These are phyloP conservation scores for Ilex asprella DNA, from an alignment of 257 asterid genomes.

Conservation along the genomic window DNA sequence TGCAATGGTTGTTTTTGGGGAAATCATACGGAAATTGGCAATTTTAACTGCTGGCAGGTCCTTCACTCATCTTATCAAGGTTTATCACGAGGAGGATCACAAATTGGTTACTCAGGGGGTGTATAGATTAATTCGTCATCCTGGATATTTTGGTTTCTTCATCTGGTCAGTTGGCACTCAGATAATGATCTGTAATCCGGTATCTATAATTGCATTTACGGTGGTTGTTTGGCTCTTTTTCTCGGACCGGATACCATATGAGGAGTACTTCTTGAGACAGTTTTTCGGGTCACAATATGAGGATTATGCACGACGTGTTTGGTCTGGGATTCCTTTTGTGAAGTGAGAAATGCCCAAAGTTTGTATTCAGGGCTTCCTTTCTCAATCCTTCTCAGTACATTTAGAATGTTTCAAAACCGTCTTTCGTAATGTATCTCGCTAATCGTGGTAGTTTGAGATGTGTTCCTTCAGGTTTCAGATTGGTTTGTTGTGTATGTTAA, in stretches of 20 bases:
- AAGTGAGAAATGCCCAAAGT: conserved; percentile 26
- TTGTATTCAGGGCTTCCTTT: too few relatives aligned
- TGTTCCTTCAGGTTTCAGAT: too few relatives aligned
- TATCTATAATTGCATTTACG: conserved; percentile 53
- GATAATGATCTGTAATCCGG: conserved; percentile 77
- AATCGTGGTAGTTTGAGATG: too few relatives aligned
- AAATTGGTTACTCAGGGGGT: conserved; percentile 66
- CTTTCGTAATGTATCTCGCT: too few relatives aligned
- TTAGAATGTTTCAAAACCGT: too few relatives aligned
- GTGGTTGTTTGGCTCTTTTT: conserved; percentile 75
- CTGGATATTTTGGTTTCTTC: conserved; percentile 66
- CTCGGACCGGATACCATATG: conserved; percentile 61
- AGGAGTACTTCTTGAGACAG: conserved; percentile 77
- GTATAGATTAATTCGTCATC: conserved; percentile 59
- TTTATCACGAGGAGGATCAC: conserved; percentile 60
- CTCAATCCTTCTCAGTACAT: too few relatives aligned
- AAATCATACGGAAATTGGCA: conserved; percentile 70
- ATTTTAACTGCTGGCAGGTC: conserved; percentile 83
- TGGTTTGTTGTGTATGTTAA: too few relatives aligned
- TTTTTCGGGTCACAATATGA: conserved; percentile 67
- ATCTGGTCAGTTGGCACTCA: conserved; percentile 57
- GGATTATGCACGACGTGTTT: conserved; percentile 48
- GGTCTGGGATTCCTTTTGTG: conserved; percentile 80
- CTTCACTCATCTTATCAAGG: conserved; percentile 75
- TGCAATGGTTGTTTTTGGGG: conserved; percentile 64